phyloP scores from a whole-genome alignment of 495 filamentous ascomycete species.

The Pseudevernia furfuracea region DNA sequence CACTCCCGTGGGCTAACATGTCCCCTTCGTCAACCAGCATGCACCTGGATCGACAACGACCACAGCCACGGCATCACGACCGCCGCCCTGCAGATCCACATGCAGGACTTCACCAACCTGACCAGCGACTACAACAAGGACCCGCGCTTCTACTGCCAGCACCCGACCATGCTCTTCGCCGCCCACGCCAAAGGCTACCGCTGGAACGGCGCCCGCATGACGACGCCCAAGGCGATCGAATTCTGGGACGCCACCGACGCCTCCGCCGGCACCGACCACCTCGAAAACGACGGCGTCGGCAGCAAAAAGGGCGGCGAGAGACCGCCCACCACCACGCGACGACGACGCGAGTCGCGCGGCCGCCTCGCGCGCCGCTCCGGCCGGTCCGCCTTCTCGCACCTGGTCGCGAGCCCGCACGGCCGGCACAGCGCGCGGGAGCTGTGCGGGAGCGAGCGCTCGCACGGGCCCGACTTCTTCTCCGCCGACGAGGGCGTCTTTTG shows the following conservation, averaged over 20 bases:
- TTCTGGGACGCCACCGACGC: neutral
- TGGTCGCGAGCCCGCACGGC: neutral
- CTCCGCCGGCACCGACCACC: neutral
- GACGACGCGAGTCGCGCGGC: neutral
- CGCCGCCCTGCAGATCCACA: constrained; percentile 15
- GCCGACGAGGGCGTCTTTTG: neutral
- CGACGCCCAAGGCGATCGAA: neutral
- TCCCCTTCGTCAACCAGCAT: neutral
- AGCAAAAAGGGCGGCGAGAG: too few species aligned
- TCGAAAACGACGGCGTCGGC: neutral
- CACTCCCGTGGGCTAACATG: too few species aligned
- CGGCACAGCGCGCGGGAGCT: neutral
- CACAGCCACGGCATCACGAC: constrained; percentile 9
- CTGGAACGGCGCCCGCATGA: neutral
- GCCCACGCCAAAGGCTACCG: neutral
- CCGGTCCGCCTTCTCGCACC: neutral
- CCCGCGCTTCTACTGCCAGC: neutral
- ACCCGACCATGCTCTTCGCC: constrained; percentile 3
- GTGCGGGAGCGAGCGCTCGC: neutral
- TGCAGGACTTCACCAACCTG: constrained; percentile 13
- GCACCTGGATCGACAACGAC: constrained; percentile 16
- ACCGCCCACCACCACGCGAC: too few species aligned
- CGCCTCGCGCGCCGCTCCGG: neutral
- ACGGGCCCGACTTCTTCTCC: neutral
- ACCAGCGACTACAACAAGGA: neutral